Base-by-base conservation (phyloP, 202 grass and related monocot species). In the Cymbopogon flexuosus region DNA sequence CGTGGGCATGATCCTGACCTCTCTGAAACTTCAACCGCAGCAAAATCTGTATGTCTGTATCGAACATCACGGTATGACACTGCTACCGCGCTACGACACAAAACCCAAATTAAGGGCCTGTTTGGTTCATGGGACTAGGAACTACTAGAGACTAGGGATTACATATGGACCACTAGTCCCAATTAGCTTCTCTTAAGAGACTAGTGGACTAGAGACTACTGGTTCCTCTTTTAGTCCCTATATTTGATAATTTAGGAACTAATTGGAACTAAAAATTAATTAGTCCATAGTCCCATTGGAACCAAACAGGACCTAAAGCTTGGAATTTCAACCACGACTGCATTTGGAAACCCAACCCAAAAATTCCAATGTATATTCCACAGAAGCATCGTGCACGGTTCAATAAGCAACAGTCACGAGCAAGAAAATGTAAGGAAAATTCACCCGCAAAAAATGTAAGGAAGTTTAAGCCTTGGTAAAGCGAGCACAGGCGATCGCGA, bases 351-450 rank as follows among this genome's bases (percentile, higher is more conserved):
- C 10, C 8, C 24, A 77, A 19, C 10, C 8, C 24, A 23, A 33
- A 21, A 72, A 37, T 29, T 62, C 57, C 21, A 65, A 13, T 7
- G 35, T 6, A 35, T 65, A 72, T 73, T 79, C 62, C n/a, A 27
- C 10, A 58, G 2, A 29, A 45, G 59, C 57, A 81, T 10, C 78
- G 77, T 81, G 82, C 77, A 81, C 72, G 77, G 27, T 81, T 88
- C 81, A 58, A 76, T 76, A 34, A 88, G 16, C 59, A 11, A 57
- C 15, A 66, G 33, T 7, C 46, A 40, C 18, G 3, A 16, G 30
- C 64, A 36, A 36, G 12, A 47, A 19, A 67, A 19, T 34, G 1
- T 33, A 2, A 30, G 19, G 58, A 65, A 56, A 56, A 21, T 9
- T 16, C 51, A 9, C 7, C 51, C 18, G 9, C 51, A 56, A 31